Base-by-base conservation (phyloP, 768 basidiomycete genomes). In the Lyophyllum semitale region DNA sequence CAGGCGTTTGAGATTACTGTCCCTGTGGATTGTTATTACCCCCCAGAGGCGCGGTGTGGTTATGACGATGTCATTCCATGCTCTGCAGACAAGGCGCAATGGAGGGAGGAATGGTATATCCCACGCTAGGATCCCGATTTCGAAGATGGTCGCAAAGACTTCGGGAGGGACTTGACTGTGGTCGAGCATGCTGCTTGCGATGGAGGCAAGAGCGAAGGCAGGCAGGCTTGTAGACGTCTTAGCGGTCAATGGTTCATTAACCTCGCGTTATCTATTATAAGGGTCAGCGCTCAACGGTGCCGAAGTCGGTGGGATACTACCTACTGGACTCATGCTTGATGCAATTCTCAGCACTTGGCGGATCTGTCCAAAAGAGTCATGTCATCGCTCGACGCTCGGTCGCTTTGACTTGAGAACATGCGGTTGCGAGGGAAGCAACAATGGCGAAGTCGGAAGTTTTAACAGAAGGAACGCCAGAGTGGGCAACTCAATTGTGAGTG, bases 1-100 rank as follows among this genome's bases (percentile, higher is more conserved):
- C 7, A 71, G 42, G 25, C 59, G 47, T 2, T 35, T 4, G 1
- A 49, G 29, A 9, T 59, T 51, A 2, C 52, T 52, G 2, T 44
- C 50, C 23, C 48, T 63, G 23, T 41, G 40, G 13, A 70, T 23
- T 9, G 57, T 48, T 25, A 73, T 53, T 35, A 72, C 70, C 1
- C 71, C 71, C 70, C 69, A 72, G 6, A 74, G 61, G 4, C 65
- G 65, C n/a, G 71, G 71, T 0, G 68, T 71, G 38, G 60, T 62
- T 2, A 54, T 42, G 35, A 71, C 51, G 26, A 70, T 58, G 42
- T 64, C 59, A 52, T 66, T 57, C 63, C 70, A 74, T 20, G 44
- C 27, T 5, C 51, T 58, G 54, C 66, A 71, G 18, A 71, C 70
- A 17, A 63, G 57, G 26, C 68, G 63, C 4, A 70, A 49, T 1